Conservation (phyloP, 345 rosid genomes). For the Linum trigynum region DNA sequence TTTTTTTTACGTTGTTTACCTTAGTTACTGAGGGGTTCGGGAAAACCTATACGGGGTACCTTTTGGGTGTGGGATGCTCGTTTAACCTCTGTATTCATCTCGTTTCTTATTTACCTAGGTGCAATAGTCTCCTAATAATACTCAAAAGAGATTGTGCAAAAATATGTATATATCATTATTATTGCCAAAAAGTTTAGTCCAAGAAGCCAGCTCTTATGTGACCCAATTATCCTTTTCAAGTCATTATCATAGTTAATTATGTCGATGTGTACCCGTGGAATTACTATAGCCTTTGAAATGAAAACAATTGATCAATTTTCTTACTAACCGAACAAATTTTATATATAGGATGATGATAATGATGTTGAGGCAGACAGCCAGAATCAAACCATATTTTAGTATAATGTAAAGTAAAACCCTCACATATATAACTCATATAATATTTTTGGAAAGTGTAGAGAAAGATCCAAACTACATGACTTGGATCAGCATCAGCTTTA, state of each 20-base stretch:
- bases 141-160: too few relatives aligned
- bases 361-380: too few relatives aligned
- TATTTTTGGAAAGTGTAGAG: background rate
- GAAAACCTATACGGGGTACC: conserved; percentile 12
- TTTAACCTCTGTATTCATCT: conserved; percentile 2
- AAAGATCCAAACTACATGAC: conserved; percentile 10
- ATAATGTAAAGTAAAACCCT: too few relatives aligned
- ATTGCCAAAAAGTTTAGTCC: too few relatives aligned
- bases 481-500: conserved; percentile 22
- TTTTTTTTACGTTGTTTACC: conserved; percentile 14
- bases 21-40: conserved; percentile 14
- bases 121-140: background rate
- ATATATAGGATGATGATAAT: background rate
- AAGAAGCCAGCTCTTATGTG: too few relatives aligned
- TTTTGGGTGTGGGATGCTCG: conserved; percentile 14
- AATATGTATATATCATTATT: too few relatives aligned
- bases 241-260: too few relatives aligned
- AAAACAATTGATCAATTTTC: too few relatives aligned
- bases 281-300: too few relatives aligned
- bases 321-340: background rate
- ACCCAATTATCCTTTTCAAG: too few relatives aligned
- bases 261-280: too few relatives aligned
- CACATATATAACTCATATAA: background rate
- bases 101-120: conserved; percentile 6
- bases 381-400: too few relatives aligned